Evolutionary conservation across 768 basidiomycete genomes (phyloP), one percentile per base, ranked within the genome.

Genomic region (Tricholoma hemisulphureum): DNA sequence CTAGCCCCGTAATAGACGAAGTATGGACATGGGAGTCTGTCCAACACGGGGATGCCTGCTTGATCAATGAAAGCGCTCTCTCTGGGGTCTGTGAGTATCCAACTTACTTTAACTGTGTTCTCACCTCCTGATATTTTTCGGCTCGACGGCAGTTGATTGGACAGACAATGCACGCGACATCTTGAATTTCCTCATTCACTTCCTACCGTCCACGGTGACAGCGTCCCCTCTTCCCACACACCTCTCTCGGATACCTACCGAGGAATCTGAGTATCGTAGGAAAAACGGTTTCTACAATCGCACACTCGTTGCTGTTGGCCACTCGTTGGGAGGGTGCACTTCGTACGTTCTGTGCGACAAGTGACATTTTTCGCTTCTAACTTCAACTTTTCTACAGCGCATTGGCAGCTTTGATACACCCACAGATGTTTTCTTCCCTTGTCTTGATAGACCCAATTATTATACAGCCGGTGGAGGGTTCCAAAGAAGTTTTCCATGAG

Each of bases 21-120:
- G 77, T 95, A 1, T 95, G 93, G 93, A 66, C 83, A 0, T 88
- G 91, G 79, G 95, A 97, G 62, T 82, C 90, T 5, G 80, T 87
- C 3, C 87, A 93, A 58, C 92, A 95, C 59, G 95, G 93, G 1
- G 95, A 95, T 58, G 79, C 92, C n/a, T 87, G 80, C 0, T 69
- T 91, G 11, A 53, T 95, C 32, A 98, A 97, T 59, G 76, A 67
- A 0, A 70, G 72, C 0, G 74, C 73, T 16, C 75, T 88, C 1
- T 82, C 84, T 32, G 77, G 77, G 1, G 74, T 89, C 32, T 87
- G 89, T 87, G 69, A 63, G 85, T 74, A 39, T 9, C 7, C 53
- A 53, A 41, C 39, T 45, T 53, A 39, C 21, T 29, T 20, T 18
- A 3, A 53, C 23, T 32, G 18, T 51, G 8, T 39, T 37, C 28